Base-by-base conservation (phyloP, 345 rosid species). In the Cochlearia excelsa region DNA sequence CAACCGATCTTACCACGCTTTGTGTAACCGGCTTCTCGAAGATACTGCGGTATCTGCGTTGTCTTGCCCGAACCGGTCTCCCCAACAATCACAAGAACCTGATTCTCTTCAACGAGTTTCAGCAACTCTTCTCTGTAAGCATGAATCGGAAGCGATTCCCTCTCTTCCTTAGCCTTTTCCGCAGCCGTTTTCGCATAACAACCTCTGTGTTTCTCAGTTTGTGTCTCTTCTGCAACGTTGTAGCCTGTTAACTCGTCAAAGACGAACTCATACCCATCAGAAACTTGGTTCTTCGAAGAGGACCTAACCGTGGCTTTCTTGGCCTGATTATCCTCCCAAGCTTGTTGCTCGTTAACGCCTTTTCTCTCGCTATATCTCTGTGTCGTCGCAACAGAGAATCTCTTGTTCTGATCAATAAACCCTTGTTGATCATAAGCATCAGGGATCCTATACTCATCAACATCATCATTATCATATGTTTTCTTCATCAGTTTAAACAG, bases 51-150 rank as follows among this genome's bases (percentile, higher is more conserved):
- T 64, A 88, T 86, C 72, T 90, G 97, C 7, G 96, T 87, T 26
- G 97, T 90, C 83, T 90, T 90, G 3, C 97, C 97, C 3, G 95
- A 91, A 45, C 96, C 96, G 48, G 98, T 92, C 64, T 92, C 98
- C 51, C 98, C 98, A 4, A 86, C 95, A 45, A 88, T 88, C 46
- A 92, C 85, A 74, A 92, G 87, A 73, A 92, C 82, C 89, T 88
- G 98, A 75, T 79, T 78, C 1, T 77, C 70, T 43, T 75, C 53
- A 69, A 88, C 68, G 53, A 95, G 95, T 65, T 81, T 59, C 46
- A 92, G 87, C 39, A 92, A 69, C 31, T 83, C 82, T 27, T 84
- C 90, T 29, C 90, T 73, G 61, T 78, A 83, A 3, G 77, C 88
- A 74, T 81, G 81, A 44, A 88, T 82, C 38, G 96, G 98, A 46